These are phyloP conservation scores for Xerocomellus intermedius DNA, from an alignment of 768 basidiomycete species.

Conservation along the genomic window DNA sequence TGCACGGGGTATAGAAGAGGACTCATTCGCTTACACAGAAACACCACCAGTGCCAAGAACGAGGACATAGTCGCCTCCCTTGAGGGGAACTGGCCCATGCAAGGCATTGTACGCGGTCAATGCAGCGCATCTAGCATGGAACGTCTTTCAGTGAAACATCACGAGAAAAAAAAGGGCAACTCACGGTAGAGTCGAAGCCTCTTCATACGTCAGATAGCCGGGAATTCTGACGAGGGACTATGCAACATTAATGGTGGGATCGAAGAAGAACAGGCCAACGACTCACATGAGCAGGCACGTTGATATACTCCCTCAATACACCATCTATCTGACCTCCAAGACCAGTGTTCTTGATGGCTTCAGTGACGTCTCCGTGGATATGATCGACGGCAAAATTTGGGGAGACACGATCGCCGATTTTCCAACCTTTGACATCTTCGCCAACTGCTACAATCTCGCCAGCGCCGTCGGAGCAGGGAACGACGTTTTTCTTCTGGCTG, in stretches of 20 bases:
- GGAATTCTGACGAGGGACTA: constrained; percentile 54
- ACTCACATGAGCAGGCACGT: too few relatives aligned
- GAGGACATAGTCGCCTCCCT: constrained; percentile 41
- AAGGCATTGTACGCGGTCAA: constrained; percentile 66
- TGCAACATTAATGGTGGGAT: constrained; percentile 10
- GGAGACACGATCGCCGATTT: constrained; percentile 54
- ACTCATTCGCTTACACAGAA: constrained; percentile 40
- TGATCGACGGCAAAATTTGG: constrained; percentile 52
- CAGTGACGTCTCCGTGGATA: constrained; percentile 43
- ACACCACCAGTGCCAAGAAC: constrained; percentile 58
- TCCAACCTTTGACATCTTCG: constrained; percentile 43
- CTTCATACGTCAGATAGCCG: constrained; percentile 56
- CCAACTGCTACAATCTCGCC: constrained; percentile 47
- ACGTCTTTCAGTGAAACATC: background rate
- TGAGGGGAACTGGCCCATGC: constrained; percentile 46
- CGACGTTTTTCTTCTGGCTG: constrained; percentile 26
- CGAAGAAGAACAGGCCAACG: too few relatives aligned
- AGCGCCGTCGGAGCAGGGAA: constrained; percentile 50
- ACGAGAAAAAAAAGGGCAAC: constrained; percentile 9
- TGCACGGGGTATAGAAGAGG: background rate
- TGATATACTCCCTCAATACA: too few relatives aligned
- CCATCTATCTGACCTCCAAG: constrained; percentile 40
- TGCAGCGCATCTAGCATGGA: constrained; percentile 46
- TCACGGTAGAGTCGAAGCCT: constrained; percentile 64
- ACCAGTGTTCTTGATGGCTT: constrained; percentile 34